A percentile compares a stretch with the other conserved stretches of the same genome.
These are phyloP conservation scores for Pythium angustatum DNA, from an alignment of 352 stramenopile genomes.

Conservation along the genomic window DNA sequence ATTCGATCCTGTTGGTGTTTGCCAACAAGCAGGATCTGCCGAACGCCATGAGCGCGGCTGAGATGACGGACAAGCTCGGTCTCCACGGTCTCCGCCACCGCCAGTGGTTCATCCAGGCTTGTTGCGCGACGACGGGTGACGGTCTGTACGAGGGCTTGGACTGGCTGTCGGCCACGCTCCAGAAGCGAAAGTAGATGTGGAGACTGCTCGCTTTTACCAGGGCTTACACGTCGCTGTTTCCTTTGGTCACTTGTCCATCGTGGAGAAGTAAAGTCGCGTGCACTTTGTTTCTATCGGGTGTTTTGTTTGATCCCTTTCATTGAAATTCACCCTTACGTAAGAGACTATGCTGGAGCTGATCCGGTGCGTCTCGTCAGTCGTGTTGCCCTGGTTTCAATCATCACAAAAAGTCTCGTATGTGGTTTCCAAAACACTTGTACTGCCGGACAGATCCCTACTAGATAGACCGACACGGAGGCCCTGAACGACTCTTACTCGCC, in stretches of 20 bases:
- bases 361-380: no score
- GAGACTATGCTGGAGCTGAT: no score
- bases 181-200: slow-evolving; percentile 75
- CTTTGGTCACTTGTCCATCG: slow-evolving; percentile 8
- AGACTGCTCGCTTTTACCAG: neutral
- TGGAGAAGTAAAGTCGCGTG: slow-evolving; percentile 32
- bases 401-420: no score
- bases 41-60: slow-evolving; percentile 96
- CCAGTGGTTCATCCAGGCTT: slow-evolving; percentile 99
- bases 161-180: slow-evolving; percentile 93
- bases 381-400: no score
- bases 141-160: slow-evolving; percentile 99
- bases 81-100: slow-evolving; percentile 96
- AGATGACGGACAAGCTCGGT: slow-evolving; percentile 99
- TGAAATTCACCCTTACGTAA: no score
- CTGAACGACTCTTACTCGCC: slow-evolving; percentile 67
- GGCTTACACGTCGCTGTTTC: neutral
- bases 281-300: no score
- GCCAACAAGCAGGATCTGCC: slow-evolving; percentile 99
- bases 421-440: neutral
- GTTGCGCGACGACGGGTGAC: slow-evolving; percentile 98
- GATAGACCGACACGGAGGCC: no score
- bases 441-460: no score
- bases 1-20: slow-evolving; percentile 97
- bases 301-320: neutral